Conservation (phyloP, 768 basidiomycete genomes). For the Amanita muscaria region DNA sequence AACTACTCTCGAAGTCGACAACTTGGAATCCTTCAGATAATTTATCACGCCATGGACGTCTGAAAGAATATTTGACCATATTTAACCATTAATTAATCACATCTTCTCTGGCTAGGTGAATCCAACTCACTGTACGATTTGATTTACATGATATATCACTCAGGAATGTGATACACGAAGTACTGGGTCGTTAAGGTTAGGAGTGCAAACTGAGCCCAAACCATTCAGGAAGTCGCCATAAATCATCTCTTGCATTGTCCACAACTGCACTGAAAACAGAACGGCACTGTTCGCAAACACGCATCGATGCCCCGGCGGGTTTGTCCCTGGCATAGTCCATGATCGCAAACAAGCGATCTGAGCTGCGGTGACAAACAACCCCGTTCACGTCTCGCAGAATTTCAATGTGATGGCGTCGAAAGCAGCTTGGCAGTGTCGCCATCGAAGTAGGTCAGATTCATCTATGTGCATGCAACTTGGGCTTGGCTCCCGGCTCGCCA, state of each 20-base stretch:
- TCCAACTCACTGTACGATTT: too few species aligned
- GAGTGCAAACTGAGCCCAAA: slow-evolving; percentile 42
- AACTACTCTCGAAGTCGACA: too few species aligned
- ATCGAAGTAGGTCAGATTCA: slow-evolving; percentile 34
- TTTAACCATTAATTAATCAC: too few species aligned
- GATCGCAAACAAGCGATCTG: slow-evolving; percentile 65
- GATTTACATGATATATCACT: too few species aligned
- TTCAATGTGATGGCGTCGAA: slow-evolving; percentile 68
- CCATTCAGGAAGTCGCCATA: slow-evolving; percentile 63
- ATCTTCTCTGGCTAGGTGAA: too few species aligned
- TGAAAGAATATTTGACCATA: too few species aligned
- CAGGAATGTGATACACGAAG: not conserved
- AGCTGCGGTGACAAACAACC: slow-evolving; percentile 52
- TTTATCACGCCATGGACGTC: too few species aligned
- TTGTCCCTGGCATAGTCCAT: slow-evolving; percentile 52
- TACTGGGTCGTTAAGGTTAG: slow-evolving; percentile 17
- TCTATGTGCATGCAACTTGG: slow-evolving; percentile 39
- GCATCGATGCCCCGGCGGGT: slow-evolving; percentile 32
- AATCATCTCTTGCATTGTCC: slow-evolving; percentile 48
- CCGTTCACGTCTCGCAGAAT: slow-evolving; percentile 68
- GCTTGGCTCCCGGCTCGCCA: slow-evolving; percentile 55
- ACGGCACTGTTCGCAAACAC: slow-evolving; percentile 59
- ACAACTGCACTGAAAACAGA: slow-evolving; percentile 54
- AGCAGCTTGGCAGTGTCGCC: slow-evolving; percentile 56
- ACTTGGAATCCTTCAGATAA: too few species aligned